These are phyloP conservation scores for Ophioceras dolichostomum DNA, from an alignment of 2,329 filamentous ascomycete species.

Conservation along the genomic window DNA sequence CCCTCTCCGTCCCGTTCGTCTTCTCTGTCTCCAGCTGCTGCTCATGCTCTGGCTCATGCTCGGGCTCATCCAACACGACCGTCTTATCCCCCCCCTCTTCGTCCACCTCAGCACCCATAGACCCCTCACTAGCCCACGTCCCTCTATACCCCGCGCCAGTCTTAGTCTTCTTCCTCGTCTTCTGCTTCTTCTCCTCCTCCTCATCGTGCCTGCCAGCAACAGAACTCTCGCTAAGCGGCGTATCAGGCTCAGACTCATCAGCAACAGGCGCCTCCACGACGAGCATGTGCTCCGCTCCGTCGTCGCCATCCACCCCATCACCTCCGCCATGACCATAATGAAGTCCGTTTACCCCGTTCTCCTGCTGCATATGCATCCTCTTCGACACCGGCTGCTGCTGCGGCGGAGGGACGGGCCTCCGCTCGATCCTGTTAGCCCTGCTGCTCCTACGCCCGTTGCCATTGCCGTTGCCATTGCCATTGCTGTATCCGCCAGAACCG, in stretches of 20 bases:
- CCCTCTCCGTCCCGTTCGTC: too few relatives aligned
- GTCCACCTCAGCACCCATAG: neutral
- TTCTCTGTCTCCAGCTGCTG: too few relatives aligned
- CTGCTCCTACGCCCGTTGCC: neutral
- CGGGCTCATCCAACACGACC: constrained; percentile 5
- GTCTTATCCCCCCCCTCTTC: neutral
- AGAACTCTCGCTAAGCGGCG: constrained; percentile 27
- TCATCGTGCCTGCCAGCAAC: constrained; percentile 7
- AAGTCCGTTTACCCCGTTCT: constrained; percentile 15
- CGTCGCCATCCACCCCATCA: constrained; percentile 10
- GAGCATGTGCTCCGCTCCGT: constrained; percentile 38
- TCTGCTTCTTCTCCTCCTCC: constrained; percentile 16
- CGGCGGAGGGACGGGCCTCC: constrained; percentile 48
- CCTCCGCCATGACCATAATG: too few relatives aligned
- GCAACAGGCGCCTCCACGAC: constrained; percentile 52
- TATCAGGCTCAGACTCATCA: constrained; percentile 48
- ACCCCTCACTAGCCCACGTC: too few relatives aligned
- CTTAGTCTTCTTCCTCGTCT: constrained; percentile 17
- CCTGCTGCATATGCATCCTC: constrained; percentile 23
- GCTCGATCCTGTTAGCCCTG: constrained; percentile 22
- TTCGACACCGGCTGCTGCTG: constrained; percentile 41
- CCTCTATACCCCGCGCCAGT: too few relatives aligned
- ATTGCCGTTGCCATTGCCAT: neutral
- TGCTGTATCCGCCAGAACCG: neutral
- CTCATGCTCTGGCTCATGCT: too few relatives aligned